Base-by-base conservation (phyloP, 768 basidiomycete genomes). In the Cystofilobasidium capitatum region DNA sequence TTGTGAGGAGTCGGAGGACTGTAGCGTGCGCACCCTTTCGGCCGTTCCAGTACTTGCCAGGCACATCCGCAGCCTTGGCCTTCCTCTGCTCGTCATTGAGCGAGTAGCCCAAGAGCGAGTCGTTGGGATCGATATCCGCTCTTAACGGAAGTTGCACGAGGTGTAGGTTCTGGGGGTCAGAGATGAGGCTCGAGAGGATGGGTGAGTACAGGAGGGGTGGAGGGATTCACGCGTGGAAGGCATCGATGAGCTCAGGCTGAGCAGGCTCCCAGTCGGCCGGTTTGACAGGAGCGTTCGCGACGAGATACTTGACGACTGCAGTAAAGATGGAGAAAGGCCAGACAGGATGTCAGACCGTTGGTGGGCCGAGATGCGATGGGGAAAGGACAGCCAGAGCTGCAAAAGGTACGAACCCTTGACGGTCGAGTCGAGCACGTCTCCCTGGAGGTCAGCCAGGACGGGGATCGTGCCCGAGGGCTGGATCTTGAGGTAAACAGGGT, bases 271-370 rank as follows among this genome's bases (percentile, higher is more conserved):
- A 49, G 0, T 58, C 36, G 1, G 17, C n/a, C 3, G 58, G 42
- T 8, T 36, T 22, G 16, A 24, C 51, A 35, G 65, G 58, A 12
- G 65, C 39, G 35, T 66, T 60, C 33, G 57, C 45, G 45, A 66
- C 26, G 24, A 66, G 65, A 45, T 66, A 66, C 58, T 51, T 47
- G 58, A 66, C 58, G 35, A 66, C 65, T 59, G 40, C 40, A 42
- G 40, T 20, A 42, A 42, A 5, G 36, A 33, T 7, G 22, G 44
- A 35, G 40, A 37, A 20, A 20, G 13, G 47, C 29, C 35, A 64
- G 42, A 26, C 4, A 20, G 45, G 29, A 31, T 24, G 33, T 26
- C 9, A 61, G 44, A n/a, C n/a, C 37, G 12, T 8, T 3, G 17
- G 10, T 14, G 10, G 57, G 31, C 17, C 31, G n/a, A 47, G 35